Conservation (phyloP, 306 rosid genomes). For the Corylus avellana region DNA sequence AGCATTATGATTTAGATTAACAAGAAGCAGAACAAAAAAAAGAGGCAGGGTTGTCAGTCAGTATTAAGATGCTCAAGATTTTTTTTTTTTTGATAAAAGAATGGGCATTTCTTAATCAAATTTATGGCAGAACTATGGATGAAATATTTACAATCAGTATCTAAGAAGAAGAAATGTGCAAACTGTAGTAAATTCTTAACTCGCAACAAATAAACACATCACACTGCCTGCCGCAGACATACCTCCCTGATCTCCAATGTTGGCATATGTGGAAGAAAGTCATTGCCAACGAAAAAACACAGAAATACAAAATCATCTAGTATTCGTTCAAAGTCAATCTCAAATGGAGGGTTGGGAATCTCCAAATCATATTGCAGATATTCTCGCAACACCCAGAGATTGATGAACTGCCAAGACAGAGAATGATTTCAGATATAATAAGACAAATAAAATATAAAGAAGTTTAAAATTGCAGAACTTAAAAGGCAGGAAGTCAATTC, state of each 20-base stretch:
- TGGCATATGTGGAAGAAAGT: slow-evolving; percentile 98
- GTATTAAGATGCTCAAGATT: neutral
- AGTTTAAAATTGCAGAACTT: slow-evolving; percentile 24
- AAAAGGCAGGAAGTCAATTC: slow-evolving; percentile 25
- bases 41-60: neutral
- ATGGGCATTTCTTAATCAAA: neutral
- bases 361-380: slow-evolving; percentile 80
- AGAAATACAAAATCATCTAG: slow-evolving; percentile 88
- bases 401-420: slow-evolving; percentile 61
- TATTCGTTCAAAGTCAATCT: slow-evolving; percentile 67
- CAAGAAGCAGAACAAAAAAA: slow-evolving; percentile 14
- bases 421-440: slow-evolving; percentile 25
- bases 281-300: slow-evolving; percentile 91
- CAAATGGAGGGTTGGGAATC: slow-evolving; percentile 76
- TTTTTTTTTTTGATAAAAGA: neutral
- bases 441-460: slow-evolving; percentile 11
- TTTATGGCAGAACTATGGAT: neutral
- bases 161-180: neutral
- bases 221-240: slow-evolving; percentile 34
- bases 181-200: slow-evolving; percentile 22
- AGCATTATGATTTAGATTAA: slow-evolving; percentile 26
- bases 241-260: slow-evolving; percentile 97
- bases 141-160: neutral
- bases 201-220: slow-evolving; percentile 21
- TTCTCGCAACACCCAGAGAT: slow-evolving; percentile 88